Conservation (phyloP, 2,329 filamentous ascomycete species). For the Aulographum hederae region DNA sequence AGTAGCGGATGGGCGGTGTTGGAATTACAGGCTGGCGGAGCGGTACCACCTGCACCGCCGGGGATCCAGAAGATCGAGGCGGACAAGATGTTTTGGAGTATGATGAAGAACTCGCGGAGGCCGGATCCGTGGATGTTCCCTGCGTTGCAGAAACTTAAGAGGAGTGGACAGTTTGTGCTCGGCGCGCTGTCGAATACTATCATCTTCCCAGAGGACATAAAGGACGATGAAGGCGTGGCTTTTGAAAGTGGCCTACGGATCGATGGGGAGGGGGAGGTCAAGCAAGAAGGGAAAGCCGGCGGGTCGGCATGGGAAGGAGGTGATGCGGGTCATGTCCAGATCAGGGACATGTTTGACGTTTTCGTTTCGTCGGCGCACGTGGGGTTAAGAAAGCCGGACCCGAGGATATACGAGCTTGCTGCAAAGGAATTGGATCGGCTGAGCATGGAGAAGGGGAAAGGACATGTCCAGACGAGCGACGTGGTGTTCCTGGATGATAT, state of each 20-base stretch:
- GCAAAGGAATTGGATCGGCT: conserved; percentile 46
- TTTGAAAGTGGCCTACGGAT: conserved; percentile 16
- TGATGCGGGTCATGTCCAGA: conserved; percentile 18
- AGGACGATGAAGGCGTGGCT: conserved; percentile 34
- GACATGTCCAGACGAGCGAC: conserved; percentile 28
- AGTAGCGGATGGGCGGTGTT: no score
- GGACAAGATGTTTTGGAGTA: conserved; percentile 68
- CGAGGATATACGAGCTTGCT: conserved; percentile 54
- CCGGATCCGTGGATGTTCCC: conserved; percentile 83
- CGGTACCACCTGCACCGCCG: conserved; percentile 22
- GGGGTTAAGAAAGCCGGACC: conserved; percentile 74
- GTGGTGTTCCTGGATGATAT: conserved; percentile 88
- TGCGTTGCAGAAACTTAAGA: conserved; percentile 51
- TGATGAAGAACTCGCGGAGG: conserved; percentile 58
- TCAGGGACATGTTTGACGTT: conserved; percentile 60
- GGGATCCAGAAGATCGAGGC: conserved; percentile 57
- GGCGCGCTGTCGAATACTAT: conserved; percentile 83
- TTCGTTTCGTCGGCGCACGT: conserved; percentile 78
- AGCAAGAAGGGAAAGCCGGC: neutral
- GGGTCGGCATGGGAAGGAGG: neutral
- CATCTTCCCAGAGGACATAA: conserved; percentile 61
- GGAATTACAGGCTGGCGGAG: neutral
- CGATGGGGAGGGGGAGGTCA: neutral
- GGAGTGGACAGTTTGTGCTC: conserved; percentile 40
- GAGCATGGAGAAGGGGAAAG: conserved; percentile 37